These are phyloP conservation scores for Kodamaea kakaduensis DNA, from an alignment of 805 yeast species.

Conservation along the genomic window DNA sequence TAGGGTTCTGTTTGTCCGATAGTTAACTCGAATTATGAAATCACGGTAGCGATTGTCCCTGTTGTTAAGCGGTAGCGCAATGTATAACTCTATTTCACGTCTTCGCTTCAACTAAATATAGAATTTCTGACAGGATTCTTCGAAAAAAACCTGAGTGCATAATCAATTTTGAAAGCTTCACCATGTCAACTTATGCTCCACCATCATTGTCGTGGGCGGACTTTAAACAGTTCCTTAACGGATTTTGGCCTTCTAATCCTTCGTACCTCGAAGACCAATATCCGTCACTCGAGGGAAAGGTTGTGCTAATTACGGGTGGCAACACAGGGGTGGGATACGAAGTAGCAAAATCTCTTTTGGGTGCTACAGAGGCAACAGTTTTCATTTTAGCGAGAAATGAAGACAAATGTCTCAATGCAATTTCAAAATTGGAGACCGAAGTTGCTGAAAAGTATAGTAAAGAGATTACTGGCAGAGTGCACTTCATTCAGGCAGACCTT, in stretches of 20 bases:
- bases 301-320: slow-evolving; percentile 39
- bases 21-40: too few species aligned
- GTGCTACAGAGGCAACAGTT: slow-evolving; percentile 28
- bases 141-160: too few species aligned
- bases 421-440: slow-evolving; percentile 21
- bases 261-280: slow-evolving; percentile 25
- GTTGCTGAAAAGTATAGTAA: slow-evolving; percentile 18
- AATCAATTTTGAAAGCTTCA: too few species aligned
- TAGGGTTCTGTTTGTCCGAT: too few species aligned
- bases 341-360: slow-evolving; percentile 25
- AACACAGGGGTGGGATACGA: slow-evolving; percentile 34
- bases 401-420: slow-evolving; percentile 26
- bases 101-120: too few species aligned
- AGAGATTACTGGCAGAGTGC: slow-evolving; percentile 4
- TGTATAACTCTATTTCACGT: too few species aligned
- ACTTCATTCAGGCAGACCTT: slow-evolving; percentile 10
- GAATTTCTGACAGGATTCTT: too few species aligned
- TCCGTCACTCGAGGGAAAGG: slow-evolving; percentile 35
- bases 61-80: too few species aligned
- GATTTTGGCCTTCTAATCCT: slow-evolving; percentile 15
- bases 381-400: slow-evolving; percentile 34
- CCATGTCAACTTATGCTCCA: neutral
- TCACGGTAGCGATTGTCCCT: too few species aligned
- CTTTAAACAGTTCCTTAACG: slow-evolving; percentile 3
- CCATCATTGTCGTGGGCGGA: slow-evolving; percentile 5